phyloP scores from a whole-genome alignment of 2,329 filamentous ascomycete genomes.

The Plectosphaerella sp. region DNA sequence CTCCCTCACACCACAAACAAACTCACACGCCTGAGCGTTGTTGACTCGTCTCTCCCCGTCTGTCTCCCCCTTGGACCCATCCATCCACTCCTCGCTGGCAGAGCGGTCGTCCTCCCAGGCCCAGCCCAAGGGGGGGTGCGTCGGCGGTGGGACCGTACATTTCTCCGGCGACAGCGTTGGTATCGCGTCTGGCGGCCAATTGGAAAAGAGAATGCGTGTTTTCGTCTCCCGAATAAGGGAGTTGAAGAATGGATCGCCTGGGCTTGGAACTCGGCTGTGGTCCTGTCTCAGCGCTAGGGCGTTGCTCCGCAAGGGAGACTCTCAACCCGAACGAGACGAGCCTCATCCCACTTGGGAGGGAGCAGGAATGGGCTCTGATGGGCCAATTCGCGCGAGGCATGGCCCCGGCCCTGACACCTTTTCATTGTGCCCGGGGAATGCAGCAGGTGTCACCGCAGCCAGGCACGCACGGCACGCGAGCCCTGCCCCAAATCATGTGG shows the following conservation, averaged over 20 bases:
- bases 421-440: neutral
- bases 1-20: neutral
- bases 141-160: neutral
- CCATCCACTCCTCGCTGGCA: too few relatives aligned
- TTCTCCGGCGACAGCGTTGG: neutral
- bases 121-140: neutral
- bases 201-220: neutral
- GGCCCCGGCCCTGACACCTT: too few relatives aligned
- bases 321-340: neutral
- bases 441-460: neutral
- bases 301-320: neutral
- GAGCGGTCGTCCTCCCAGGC: too few relatives aligned
- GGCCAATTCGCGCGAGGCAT: too few relatives aligned
- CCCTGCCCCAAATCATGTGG: too few relatives aligned
- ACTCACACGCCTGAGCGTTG: too few relatives aligned
- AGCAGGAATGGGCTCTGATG: too few relatives aligned
- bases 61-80: too few relatives aligned
- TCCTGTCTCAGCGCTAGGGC: neutral
- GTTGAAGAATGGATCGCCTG: constrained; percentile 1
- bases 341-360: neutral
- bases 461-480: too few relatives aligned
- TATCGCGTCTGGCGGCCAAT: neutral
- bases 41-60: neutral
- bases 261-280: neutral
- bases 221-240: neutral